Conservation (phyloP, 1,284 basidiomycete species). For the Trichosporon sp. region DNA sequence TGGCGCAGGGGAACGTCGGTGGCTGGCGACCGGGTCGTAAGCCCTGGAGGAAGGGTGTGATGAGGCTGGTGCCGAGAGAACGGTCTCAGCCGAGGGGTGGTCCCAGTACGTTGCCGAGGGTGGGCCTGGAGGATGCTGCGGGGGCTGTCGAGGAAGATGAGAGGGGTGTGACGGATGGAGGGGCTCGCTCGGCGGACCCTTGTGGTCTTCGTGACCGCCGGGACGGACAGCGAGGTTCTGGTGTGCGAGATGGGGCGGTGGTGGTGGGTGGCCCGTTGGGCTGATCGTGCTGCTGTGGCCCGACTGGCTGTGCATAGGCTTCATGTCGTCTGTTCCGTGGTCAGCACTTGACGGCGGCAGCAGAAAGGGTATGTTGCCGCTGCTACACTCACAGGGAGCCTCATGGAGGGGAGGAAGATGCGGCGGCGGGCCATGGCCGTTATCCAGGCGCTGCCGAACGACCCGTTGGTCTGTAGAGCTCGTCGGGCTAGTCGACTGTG, state of each 20-base stretch:
- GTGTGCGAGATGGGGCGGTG: not conserved
- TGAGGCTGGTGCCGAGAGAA: not conserved
- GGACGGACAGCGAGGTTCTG: not conserved
- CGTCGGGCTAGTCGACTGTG: not conserved
- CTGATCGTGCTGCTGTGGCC: not conserved
- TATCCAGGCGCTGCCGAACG: not conserved
- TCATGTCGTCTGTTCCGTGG: not conserved
- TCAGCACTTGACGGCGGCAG: not conserved
- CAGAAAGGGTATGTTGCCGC: not conserved
- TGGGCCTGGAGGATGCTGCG: not conserved
- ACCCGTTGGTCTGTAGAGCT: not conserved
- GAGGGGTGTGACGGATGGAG: not conserved
- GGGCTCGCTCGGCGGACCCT: not conserved
- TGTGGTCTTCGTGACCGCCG: not conserved
- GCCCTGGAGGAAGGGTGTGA: not conserved
- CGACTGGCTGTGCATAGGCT: not conserved
- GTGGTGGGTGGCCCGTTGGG: not conserved
- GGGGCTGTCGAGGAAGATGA: not conserved
- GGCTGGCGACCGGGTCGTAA: not conserved
- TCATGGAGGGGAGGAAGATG: not conserved
- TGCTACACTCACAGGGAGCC: not conserved
- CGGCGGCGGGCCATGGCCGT: not conserved
- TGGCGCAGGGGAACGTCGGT: not conserved
- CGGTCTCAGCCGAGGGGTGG: not conserved
- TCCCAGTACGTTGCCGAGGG: not conserved